Conservation (phyloP, 352 stramenopile species). For the Phytophthora sansomeana region DNA sequence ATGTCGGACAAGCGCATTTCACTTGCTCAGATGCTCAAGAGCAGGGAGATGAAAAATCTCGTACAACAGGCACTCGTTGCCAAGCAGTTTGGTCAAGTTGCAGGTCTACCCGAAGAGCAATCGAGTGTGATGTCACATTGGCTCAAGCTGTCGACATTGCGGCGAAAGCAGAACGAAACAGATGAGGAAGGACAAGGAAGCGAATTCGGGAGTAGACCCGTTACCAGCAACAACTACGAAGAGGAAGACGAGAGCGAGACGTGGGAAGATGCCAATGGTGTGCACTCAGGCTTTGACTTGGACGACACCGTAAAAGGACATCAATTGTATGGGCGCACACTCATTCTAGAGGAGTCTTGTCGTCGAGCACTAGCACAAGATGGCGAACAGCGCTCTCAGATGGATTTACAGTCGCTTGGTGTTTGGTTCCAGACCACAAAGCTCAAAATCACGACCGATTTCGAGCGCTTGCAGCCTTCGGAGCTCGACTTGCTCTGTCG, state of each 20-base stretch:
- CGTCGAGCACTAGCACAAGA: constrained; percentile 58
- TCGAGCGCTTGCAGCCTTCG: constrained; percentile 61
- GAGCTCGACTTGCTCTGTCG: constrained; percentile 74
- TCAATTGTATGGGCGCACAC: constrained; percentile 63
- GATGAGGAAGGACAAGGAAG: constrained; percentile 18
- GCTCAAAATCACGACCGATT: constrained; percentile 79
- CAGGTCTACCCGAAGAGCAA: constrained; percentile 25
- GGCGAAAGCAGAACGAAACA: constrained; percentile 32
- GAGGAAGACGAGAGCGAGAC: constrained; percentile 25
- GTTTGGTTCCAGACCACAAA: constrained; percentile 83
- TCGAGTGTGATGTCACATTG: constrained; percentile 73
- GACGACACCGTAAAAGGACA: constrained; percentile 31
- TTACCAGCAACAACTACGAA: constrained; percentile 17
- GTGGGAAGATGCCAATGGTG: constrained; percentile 37
- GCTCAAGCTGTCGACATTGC: constrained; percentile 55
- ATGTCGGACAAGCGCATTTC: constrained; percentile 40
- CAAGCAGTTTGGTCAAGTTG: constrained; percentile 9
- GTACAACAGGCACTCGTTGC: constrained; percentile 59
- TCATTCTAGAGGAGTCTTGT: constrained; percentile 77
- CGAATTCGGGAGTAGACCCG: not conserved
- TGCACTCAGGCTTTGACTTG: constrained; percentile 59
- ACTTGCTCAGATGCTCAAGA: constrained; percentile 60
- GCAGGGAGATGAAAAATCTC: constrained; percentile 65
- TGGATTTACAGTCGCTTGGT: constrained; percentile 67
- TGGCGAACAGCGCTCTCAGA: constrained; percentile 62